phyloP scores from a whole-genome alignment of 371 early-diverging fungal genomes.

The Circinella umbellata region DNA sequence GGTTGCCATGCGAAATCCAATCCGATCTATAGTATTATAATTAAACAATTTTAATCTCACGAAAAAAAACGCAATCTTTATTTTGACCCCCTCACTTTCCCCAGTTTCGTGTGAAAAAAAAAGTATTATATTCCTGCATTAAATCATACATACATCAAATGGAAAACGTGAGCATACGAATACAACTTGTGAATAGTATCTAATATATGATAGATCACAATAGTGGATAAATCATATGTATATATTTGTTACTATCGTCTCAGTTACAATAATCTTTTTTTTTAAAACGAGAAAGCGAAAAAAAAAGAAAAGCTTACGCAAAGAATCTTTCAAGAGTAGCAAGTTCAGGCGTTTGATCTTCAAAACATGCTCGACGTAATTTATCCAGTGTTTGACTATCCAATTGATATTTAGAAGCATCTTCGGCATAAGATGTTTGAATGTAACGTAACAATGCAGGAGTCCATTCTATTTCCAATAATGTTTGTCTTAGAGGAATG shows the following conservation, averaged over 20 bases:
- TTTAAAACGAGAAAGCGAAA: background rate
- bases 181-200: constrained; percentile 50
- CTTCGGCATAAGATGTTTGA: constrained; percentile 43
- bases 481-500: constrained; percentile 24
- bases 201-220: constrained; percentile 11
- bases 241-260: background rate
- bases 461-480: constrained; percentile 27
- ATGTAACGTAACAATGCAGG: constrained; percentile 42
- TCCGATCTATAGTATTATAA: constrained; percentile 12
- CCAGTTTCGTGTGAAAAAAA: background rate
- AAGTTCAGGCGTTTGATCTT: constrained; percentile 9
- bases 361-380: constrained; percentile 31
- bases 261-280: too few relatives aligned
- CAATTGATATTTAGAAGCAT: constrained; percentile 32
- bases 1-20: constrained; percentile 23
- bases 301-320: constrained; percentile 23
- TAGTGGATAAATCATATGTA: background rate
- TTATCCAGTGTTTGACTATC: constrained; percentile 36
- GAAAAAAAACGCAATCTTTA: background rate
- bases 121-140: background rate
- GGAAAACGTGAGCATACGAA: constrained; percentile 52
- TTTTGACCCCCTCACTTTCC: background rate
- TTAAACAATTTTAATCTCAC: background rate
- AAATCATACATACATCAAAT: constrained; percentile 33
- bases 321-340: constrained; percentile 33